Evolutionary conservation across 345 rosid genomes (phyloP).

Genomic region (Pugionium dolabratum): DNA sequence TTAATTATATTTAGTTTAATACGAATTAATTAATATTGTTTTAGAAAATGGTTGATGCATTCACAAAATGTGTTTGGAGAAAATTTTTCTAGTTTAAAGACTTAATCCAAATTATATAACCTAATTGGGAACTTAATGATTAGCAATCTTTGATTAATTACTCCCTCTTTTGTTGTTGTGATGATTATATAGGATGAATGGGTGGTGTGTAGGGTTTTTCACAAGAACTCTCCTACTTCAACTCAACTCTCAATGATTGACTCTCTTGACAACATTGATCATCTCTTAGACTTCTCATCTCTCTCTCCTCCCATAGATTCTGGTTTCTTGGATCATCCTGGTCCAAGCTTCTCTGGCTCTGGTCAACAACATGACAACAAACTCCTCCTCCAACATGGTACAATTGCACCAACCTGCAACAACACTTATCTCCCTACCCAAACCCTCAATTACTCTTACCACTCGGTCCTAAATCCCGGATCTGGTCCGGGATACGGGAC

Average conservation of each 20-base stretch:
- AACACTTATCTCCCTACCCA: constrained; percentile 81
- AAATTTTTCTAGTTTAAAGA: constrained; percentile 11
- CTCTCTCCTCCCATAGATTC: constrained; percentile 37
- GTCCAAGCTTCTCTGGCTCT: constrained; percentile 29
- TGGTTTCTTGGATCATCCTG: constrained; percentile 35
- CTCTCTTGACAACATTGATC: constrained; percentile 61
- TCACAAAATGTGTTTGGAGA: background rate
- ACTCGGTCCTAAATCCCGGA: constrained; percentile 34
- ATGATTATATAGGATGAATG: constrained; percentile 69
- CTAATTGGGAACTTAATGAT: background rate
- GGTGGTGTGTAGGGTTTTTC: constrained; percentile 95
- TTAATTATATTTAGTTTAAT: background rate
- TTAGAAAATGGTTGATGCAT: constrained; percentile 7
- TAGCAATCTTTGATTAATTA: constrained; percentile 5
- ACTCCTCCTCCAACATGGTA: constrained; percentile 43
- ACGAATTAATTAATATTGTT: no score
- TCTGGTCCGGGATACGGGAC: constrained; percentile 40
- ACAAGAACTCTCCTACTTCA: constrained; percentile 54
- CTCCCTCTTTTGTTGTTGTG: background rate
- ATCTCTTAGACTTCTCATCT: constrained; percentile 37
- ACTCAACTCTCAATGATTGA: constrained; percentile 38
- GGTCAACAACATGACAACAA: constrained; percentile 32
- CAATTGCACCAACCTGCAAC: constrained; percentile 43
- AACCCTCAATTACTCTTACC: constrained; percentile 37
- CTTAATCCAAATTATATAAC: constrained; percentile 15